Evolutionary conservation across 1,139 yeast genomes (phyloP), one percentile per base, ranked within the genome.

Genomic region (Yamadazyma pseudoaaseri): DNA sequence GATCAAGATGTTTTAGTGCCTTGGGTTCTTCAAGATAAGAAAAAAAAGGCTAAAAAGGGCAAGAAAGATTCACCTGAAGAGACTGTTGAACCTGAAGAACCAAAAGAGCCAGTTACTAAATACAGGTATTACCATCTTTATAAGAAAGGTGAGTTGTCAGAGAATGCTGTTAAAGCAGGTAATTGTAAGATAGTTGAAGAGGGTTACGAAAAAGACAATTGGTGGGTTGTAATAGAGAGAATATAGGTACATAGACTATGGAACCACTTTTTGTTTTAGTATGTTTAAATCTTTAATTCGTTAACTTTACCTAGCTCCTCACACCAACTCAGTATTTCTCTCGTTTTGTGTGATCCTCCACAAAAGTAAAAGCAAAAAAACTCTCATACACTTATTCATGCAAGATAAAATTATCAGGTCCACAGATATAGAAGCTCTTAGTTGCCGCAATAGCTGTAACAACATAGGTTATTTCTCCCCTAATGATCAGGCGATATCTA

Each of bases 1-100:
- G 89, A 86, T 33, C 98, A 87, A 55, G 98, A 92, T 52, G 83
- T 92, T 2, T 63, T 94, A 51, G 96, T 92, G 12, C 98, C 98
- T 1, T 92, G 98, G 98, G 96, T 89, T 1, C 58, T 81, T 25
- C 77, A 77, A 45, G 67, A 64, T 38, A 68, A 64, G 39, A 60
- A 58, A 31, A 37, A 43, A 31, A 43, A 43, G 32, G 59, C 44
- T 38, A 49, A 45, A 39, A 42, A 50, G 6, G 49, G 47, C 36
- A 51, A 45, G 14, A 24, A 27, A 26, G 7, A 9, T 7, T 9
- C 13, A 8, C 22, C 26, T 5, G 35, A 54, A 20, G 47, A 45
- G 29, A 47, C 46, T 21, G 43, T 44, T 20, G 46, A 41, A 27
- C 8, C 7, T 5, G 43, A 38, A 10, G 49, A 44, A 21, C 60